phyloP scores from a whole-genome alignment of 164 flowering plant genomes.

The Echeveria elegans region DNA sequence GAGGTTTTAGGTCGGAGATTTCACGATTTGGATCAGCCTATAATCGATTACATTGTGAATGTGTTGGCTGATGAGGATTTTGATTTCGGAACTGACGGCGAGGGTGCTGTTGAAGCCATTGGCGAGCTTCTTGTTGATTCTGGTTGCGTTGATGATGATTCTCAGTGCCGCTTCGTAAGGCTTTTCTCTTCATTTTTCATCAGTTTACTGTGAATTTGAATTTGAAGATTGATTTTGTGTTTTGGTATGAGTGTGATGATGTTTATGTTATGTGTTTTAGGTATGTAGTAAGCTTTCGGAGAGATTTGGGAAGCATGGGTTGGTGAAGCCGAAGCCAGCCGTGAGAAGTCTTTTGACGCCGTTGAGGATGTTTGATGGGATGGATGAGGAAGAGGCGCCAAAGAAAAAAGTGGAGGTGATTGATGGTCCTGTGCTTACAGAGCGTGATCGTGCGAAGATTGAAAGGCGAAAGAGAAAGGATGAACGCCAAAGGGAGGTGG shows the following conservation, averaged over 20 bases:
- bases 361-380: conserved; percentile 86
- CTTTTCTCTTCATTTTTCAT: background rate
- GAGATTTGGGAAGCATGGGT: conserved; percentile 90
- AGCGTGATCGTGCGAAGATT: conserved; percentile 69
- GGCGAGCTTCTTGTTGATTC: conserved; percentile 88
- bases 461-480: conserved; percentile 93
- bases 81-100: conserved; percentile 86
- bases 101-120: conserved; percentile 81
- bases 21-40: conserved; percentile 76
- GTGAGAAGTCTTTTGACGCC: conserved; percentile 85
- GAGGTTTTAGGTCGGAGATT: conserved; percentile 62
- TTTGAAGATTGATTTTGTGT: background rate
- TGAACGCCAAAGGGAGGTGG: conserved; percentile 93
- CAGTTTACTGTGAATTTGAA: background rate
- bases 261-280: conserved; percentile 20
- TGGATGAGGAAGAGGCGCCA: conserved; percentile 77
- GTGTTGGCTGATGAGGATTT: conserved; percentile 98
- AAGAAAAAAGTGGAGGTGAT: conserved; percentile 73
- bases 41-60: conserved; percentile 82
- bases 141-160: conserved; percentile 56
- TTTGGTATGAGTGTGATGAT: background rate
- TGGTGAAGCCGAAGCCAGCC: conserved; percentile 59
- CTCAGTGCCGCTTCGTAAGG: conserved; percentile 66
- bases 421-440: conserved; percentile 83
- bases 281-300: conserved; percentile 72